A percentile compares a stretch with the other conserved stretches of the same genome.
phyloP scores from a whole-genome alignment of 179 eudicot genomes.

The Drosera spatulata region DNA sequence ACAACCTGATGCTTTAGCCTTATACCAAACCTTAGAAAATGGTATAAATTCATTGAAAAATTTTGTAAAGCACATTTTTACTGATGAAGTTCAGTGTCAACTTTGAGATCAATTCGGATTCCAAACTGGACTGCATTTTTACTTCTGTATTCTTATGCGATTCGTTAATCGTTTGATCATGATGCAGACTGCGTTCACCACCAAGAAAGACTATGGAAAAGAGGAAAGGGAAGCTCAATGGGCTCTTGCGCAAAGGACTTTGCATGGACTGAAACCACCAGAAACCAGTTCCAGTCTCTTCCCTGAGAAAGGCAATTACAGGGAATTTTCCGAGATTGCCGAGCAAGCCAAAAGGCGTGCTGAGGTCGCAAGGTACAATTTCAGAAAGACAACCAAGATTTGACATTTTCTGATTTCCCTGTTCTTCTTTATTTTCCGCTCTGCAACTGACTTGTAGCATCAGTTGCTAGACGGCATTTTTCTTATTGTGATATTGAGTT shows the following conservation, averaged over 20 bases:
- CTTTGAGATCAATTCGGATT: neutral
- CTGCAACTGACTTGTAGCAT: neutral
- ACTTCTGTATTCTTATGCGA: neutral
- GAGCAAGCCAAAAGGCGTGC: constrained; percentile 65
- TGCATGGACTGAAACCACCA: constrained; percentile 29
- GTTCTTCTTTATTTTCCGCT: too few relatives aligned
- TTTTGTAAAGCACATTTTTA: too few relatives aligned
- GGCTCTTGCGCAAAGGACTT: constrained; percentile 41
- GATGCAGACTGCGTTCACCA: constrained; percentile 50
- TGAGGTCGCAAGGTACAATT: constrained; percentile 51
- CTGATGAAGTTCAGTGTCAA: too few relatives aligned
- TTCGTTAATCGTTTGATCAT: neutral
- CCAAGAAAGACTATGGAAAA: constrained; percentile 48
- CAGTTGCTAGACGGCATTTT: too few relatives aligned
- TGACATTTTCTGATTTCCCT: too few relatives aligned
- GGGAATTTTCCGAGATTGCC: constrained; percentile 27
- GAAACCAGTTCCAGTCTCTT: constrained; percentile 13
- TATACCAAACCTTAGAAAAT: too few relatives aligned
- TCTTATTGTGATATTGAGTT: too few relatives aligned
- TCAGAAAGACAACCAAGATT: too few relatives aligned
- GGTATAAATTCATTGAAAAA: too few relatives aligned
- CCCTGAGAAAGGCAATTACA: too few relatives aligned
- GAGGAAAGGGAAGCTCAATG: constrained; percentile 52
- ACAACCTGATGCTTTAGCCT: too few relatives aligned
- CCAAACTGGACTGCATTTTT: neutral